Percentiles rank a stretch among this genome's conserved stretches.
Evolutionary conservation across 139 green algal genomes (phyloP).

Genomic region (Volvox reticuliferus): DNA sequence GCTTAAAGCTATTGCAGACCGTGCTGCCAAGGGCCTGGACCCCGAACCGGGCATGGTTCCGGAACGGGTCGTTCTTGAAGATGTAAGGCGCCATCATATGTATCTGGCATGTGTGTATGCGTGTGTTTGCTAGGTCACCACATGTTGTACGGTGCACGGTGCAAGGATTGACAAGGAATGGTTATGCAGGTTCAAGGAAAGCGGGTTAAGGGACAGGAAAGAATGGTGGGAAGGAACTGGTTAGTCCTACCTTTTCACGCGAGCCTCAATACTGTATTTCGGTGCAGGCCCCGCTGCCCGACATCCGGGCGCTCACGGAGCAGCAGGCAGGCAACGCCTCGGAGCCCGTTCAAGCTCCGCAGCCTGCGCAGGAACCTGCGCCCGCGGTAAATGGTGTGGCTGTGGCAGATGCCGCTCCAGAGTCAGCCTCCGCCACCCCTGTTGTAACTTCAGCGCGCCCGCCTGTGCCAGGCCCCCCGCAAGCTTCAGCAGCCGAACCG

Average conservation of each 20-base stretch:
- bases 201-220: no score
- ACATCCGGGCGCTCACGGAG: constrained; percentile 41
- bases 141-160: no score
- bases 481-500: not conserved
- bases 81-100: constrained; percentile 18
- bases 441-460: constrained; percentile 1
- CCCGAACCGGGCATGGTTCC: constrained; percentile 70
- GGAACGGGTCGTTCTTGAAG: constrained; percentile 66
- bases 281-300: constrained; percentile 53
- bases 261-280: not conserved
- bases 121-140: no score
- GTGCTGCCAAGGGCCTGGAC: constrained; percentile 46
- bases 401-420: not conserved
- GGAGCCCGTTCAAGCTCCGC: not conserved
- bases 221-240: no score
- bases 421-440: not conserved
- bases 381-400: not conserved
- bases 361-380: not conserved
- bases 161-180: no score
- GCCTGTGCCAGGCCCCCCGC: not conserved
- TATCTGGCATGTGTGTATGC: no score
- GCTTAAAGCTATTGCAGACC: constrained; percentile 56
- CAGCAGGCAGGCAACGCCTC: constrained; percentile 1
- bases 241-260: no score
- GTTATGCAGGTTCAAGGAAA: no score